Conservation (phyloP, 495 filamentous ascomycete species). For the Cryomyces minteri region DNA sequence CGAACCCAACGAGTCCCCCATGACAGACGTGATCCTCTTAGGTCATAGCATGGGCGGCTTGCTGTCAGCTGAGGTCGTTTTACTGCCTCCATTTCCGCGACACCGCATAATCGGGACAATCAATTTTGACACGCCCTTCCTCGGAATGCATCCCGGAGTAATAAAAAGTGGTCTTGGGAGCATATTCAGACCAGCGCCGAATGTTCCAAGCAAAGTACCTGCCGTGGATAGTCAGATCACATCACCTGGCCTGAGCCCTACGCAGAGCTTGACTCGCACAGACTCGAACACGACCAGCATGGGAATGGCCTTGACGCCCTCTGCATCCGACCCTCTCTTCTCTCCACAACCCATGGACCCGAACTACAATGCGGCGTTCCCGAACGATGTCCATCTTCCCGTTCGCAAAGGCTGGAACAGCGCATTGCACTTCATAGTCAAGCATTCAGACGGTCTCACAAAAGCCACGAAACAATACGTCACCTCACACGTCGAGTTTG, state of each 20-base stretch:
- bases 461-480: slow-evolving; percentile 54
- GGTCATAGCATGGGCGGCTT: slow-evolving; percentile 89
- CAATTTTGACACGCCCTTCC: slow-evolving; percentile 72
- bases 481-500: slow-evolving; percentile 68
- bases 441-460: slow-evolving; percentile 51
- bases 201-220: background rate
- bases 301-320: background rate
- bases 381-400: slow-evolving; percentile 48
- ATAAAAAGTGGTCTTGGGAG: slow-evolving; percentile 61
- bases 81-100: slow-evolving; percentile 28
- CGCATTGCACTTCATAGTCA: slow-evolving; percentile 58
- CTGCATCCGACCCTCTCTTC: background rate
- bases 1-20: slow-evolving; percentile 51
- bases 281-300: too few species aligned
- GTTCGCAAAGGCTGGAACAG: slow-evolving; percentile 47
- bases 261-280: too few species aligned
- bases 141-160: slow-evolving; percentile 81
- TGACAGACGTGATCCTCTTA: slow-evolving; percentile 64
- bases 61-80: slow-evolving; percentile 57
- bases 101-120: slow-evolving; percentile 70
- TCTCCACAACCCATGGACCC: slow-evolving; percentile 26
- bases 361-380: slow-evolving; percentile 53
- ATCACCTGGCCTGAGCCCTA: too few species aligned
- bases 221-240: too few species aligned
- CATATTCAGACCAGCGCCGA: slow-evolving; percentile 42